Base-by-base conservation (phyloP, 805 yeast species). In the Candida verbasci region DNA sequence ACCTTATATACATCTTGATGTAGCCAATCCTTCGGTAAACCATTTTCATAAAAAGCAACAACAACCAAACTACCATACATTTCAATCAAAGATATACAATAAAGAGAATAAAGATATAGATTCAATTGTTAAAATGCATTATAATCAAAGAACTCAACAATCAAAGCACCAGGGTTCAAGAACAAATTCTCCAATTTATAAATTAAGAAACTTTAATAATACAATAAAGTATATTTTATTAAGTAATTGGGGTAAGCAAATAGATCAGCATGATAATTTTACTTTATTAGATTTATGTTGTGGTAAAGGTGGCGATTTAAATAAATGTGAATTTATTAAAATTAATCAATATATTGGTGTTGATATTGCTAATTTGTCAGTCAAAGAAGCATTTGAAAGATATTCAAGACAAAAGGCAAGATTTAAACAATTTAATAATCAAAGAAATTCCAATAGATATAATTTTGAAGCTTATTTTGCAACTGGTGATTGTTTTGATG, bases 251-350 rank as follows among this genome's bases (percentile, higher is more conserved):
- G 33, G 16, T 3, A 16, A 11, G 8, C 23, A 16, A 11, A 77
- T 82, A 2, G 65, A 64, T 24, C 47, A 53, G 14, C 45, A 50
- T 11, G 40, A 49, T 8, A 50, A 49, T 7, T 52, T 31, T 63
- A 76, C 42, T 72, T 74, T 83, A 1, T 63, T 93, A 14, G 99
- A 93, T 53, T 60, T 91, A 38, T 96, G 96, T 11, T 89, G 97
- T 60, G 99, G 99, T 10, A 94, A 93, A 57, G 99, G 99, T 35
- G 99, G 99, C 18, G 99, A 93, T 62, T 64, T 93, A 50, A 78
- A 83, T 48, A 93, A 93, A 56, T 91, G 95, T 80, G 84, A 81
- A 35, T 77, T 77, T 47, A 82, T 86, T 1, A 66, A 75, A 15
- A 74, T 86, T 2, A 72, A 76, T 16, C 89, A 88, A 32, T 86